Percentiles rank a stretch among this genome's conserved stretches.
phyloP scores from a whole-genome alignment of 768 basidiomycete species.

The Rhodocollybia butyracea region DNA sequence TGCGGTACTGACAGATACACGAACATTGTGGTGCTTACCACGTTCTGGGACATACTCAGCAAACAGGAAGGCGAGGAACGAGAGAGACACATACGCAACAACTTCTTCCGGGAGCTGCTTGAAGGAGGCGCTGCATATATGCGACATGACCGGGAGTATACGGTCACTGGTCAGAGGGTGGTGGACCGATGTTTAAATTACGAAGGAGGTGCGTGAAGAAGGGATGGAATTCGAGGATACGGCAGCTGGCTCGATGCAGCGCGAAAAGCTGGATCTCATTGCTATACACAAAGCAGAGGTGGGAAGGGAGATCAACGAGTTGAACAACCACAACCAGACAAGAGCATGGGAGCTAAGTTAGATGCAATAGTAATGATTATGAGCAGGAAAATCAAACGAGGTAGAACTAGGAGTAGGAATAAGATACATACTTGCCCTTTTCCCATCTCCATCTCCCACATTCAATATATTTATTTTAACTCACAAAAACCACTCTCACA shows the following conservation, averaged over 20 bases:
- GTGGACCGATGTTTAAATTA: slow-evolving; percentile 21
- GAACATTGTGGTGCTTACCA: slow-evolving; percentile 44
- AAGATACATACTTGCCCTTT: too few species aligned
- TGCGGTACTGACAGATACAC: slow-evolving; percentile 41
- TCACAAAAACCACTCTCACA: too few species aligned
- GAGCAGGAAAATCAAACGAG: too few species aligned
- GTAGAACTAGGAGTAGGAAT: too few species aligned
- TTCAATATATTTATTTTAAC: too few species aligned
- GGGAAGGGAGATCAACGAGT: slow-evolving; percentile 26
- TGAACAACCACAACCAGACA: neutral
- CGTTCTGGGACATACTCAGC: slow-evolving; percentile 38
- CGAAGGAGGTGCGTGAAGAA: slow-evolving; percentile 13
- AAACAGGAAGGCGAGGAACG: slow-evolving; percentile 27
- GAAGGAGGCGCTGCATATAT: slow-evolving; percentile 35
- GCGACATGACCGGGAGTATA: slow-evolving; percentile 33
- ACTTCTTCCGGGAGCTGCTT: slow-evolving; percentile 40
- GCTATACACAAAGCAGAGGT: slow-evolving; percentile 30
- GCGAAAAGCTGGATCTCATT: slow-evolving; percentile 29
- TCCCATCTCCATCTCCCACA: too few species aligned
- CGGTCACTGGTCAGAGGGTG: slow-evolving; percentile 26
- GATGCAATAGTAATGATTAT: too few species aligned
- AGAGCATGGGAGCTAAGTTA: neutral
- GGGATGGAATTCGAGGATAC: slow-evolving; percentile 31
- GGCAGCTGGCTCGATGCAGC: slow-evolving; percentile 32
- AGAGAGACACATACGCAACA: slow-evolving; percentile 31